Evolutionary conservation across 495 filamentous ascomycete genomes (phyloP).

Genomic region (Bryoglossum gracile): DNA sequence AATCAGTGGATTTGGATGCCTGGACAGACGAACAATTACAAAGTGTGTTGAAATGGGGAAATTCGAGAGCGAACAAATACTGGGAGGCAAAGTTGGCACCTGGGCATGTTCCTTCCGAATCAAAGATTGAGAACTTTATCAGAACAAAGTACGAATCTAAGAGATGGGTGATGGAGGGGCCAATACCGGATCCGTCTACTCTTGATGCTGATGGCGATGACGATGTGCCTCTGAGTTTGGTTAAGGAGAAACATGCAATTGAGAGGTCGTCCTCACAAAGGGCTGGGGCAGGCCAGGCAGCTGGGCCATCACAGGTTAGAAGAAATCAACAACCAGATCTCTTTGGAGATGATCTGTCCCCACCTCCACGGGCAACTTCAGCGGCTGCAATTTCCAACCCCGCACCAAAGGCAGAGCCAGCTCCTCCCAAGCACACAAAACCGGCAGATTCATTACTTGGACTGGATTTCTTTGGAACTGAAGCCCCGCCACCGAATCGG

Average conservation of each 20-base stretch:
- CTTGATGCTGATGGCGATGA: constrained; percentile 78
- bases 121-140: constrained; percentile 99
- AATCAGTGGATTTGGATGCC: constrained; percentile 92
- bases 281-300: constrained; percentile 2
- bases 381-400: constrained; percentile 59
- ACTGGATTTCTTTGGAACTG: constrained; percentile 81
- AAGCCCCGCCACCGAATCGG: constrained; percentile 56
- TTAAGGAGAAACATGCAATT: constrained; percentile 50
- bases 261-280: constrained; percentile 31
- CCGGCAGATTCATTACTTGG: constrained; percentile 82
- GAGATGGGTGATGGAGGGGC: constrained; percentile 96
- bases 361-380: constrained; percentile 40
- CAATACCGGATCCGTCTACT: constrained; percentile 84
- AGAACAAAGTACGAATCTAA: constrained; percentile 97
- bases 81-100: constrained; percentile 93
- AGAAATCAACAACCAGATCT: constrained; percentile 39
- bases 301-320: constrained; percentile 33
- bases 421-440: constrained; percentile 60
- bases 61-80: constrained; percentile 93
- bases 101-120: constrained; percentile 92
- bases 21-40: constrained; percentile 98
- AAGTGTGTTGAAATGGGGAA: constrained; percentile 90
- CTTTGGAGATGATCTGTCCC: constrained; percentile 36
- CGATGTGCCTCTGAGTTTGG: constrained; percentile 57
- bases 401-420: constrained; percentile 55